Evolutionary conservation across 2,329 filamentous ascomycete genomes (phyloP).

Genomic region (Aspergillus pseudotamarii): DNA sequence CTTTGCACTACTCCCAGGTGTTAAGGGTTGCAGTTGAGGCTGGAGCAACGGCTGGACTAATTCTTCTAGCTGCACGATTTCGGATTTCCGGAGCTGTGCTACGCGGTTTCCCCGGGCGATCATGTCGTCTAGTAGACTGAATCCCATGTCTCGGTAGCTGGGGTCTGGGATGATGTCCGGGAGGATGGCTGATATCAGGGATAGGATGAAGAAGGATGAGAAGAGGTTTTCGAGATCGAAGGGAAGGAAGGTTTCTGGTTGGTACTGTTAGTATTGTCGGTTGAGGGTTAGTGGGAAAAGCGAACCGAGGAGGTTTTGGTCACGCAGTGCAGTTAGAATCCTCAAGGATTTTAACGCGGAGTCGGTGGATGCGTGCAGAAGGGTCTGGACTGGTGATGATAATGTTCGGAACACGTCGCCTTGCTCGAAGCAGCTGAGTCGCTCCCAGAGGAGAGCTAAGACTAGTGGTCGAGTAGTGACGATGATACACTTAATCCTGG

Average conservation of each 20-base stretch:
- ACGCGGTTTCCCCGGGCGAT: conserved; percentile 23
- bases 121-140: conserved; percentile 23
- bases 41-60: conserved; percentile 17
- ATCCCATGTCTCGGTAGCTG: conserved; percentile 40
- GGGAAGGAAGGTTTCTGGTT: conserved; percentile 37
- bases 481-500: conserved; percentile 26
- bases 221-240: conserved; percentile 31
- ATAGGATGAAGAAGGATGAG: conserved; percentile 41
- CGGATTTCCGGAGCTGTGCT: conserved; percentile 25
- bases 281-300: neutral
- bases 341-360: conserved; percentile 26
- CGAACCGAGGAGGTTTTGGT: conserved; percentile 28
- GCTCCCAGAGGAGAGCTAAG: conserved; percentile 23
- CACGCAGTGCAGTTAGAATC: conserved; percentile 26
- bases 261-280: conserved; percentile 5
- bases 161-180: conserved; percentile 47
- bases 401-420: conserved; percentile 20
- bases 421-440: conserved; percentile 20
- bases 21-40: neutral
- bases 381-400: conserved; percentile 24
- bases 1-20: neutral
- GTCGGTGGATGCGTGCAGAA: conserved; percentile 26
- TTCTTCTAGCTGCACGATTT: conserved; percentile 25
- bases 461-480: conserved; percentile 29
- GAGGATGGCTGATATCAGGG: conserved; percentile 40